Evolutionary conservation across 2,329 filamentous ascomycete species (phyloP).

Genomic region (Samsoniella hepiali): DNA sequence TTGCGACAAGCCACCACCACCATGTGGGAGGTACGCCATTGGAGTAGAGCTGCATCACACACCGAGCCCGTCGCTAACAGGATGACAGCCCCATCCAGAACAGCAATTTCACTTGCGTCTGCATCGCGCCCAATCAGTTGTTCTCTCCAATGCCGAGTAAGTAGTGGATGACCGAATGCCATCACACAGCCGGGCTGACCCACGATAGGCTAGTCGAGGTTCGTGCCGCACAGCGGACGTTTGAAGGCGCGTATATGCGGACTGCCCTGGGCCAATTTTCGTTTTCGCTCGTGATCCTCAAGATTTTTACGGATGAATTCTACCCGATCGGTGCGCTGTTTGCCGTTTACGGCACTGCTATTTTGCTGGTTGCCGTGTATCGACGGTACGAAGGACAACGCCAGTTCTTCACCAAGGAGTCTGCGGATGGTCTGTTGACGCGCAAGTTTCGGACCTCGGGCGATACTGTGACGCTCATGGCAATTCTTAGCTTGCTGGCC

Average conservation of each 20-base stretch:
- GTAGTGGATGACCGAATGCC: slow-evolving; percentile 22
- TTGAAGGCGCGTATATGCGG: slow-evolving; percentile 94
- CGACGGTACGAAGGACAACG: slow-evolving; percentile 86
- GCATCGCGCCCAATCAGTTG: slow-evolving; percentile 76
- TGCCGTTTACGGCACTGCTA: slow-evolving; percentile 81
- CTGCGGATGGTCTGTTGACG: slow-evolving; percentile 33
- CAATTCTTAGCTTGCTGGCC: slow-evolving; percentile 52
- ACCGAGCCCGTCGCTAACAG: not conserved
- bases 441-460: slow-evolving; percentile 62
- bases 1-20: not conserved
- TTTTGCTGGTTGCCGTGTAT: slow-evolving; percentile 80
- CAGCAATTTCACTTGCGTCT: slow-evolving; percentile 72
- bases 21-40: slow-evolving; percentile 16
- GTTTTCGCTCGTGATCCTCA: slow-evolving; percentile 88
- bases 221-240: slow-evolving; percentile 90
- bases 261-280: slow-evolving; percentile 94
- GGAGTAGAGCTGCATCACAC: not conserved
- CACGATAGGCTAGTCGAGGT: slow-evolving; percentile 74
- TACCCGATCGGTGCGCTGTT: slow-evolving; percentile 96
- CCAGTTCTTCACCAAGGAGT: slow-evolving; percentile 72
- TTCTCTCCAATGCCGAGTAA: slow-evolving; percentile 71
- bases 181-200: not conserved
- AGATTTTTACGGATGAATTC: slow-evolving; percentile 93
- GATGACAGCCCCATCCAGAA: slow-evolving; percentile 56
- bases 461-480: slow-evolving; percentile 59